A percentile compares a stretch with the other conserved stretches of the same genome.
These are phyloP conservation scores for Musa beccarii DNA, from an alignment of 176 grass and related monocot species.

Conservation along the genomic window DNA sequence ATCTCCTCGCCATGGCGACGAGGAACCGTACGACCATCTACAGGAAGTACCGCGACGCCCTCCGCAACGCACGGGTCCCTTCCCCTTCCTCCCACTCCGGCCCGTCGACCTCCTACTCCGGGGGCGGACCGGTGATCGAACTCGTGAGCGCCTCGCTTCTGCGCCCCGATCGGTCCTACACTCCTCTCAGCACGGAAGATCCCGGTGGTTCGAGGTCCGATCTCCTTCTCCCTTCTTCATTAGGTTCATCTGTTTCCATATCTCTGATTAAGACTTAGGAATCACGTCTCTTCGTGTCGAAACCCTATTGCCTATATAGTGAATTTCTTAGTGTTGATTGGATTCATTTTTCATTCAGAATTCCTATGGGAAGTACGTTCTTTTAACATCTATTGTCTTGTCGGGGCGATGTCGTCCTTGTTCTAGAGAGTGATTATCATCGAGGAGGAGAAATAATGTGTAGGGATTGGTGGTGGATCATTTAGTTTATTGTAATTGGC, in stretches of 20 bases:
- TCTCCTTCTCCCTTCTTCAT: background rate
- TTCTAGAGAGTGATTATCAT: background rate
- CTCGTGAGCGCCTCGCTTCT: conserved; percentile 61
- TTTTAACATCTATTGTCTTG: too few relatives aligned
- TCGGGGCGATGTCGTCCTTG: too few relatives aligned
- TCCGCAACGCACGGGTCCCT: conserved; percentile 65
- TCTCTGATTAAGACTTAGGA: background rate
- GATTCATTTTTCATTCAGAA: background rate
- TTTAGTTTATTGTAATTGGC: background rate
- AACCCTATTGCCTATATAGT: background rate
- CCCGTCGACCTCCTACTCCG: conserved; percentile 24
- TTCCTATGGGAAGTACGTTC: too few relatives aligned
- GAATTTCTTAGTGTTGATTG: background rate
- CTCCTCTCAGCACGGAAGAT: conserved; percentile 88
- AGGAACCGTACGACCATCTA: conserved; percentile 81
- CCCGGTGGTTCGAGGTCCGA: conserved; percentile 57
- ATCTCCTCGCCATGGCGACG: conserved; percentile 55
- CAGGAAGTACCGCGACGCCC: conserved; percentile 86
- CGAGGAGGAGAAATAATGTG: background rate
- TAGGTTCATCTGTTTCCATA: background rate
- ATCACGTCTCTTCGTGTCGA: background rate
- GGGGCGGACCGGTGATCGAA: conserved; percentile 70
- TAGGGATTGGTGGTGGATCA: background rate
- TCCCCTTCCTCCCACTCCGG: conserved; percentile 26
- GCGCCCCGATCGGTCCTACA: conserved; percentile 56